Percentiles rank a stretch among this genome's conserved stretches.
Conservation (phyloP, 352 stramenopile genomes). For the Phytophthora litchii region DNA sequence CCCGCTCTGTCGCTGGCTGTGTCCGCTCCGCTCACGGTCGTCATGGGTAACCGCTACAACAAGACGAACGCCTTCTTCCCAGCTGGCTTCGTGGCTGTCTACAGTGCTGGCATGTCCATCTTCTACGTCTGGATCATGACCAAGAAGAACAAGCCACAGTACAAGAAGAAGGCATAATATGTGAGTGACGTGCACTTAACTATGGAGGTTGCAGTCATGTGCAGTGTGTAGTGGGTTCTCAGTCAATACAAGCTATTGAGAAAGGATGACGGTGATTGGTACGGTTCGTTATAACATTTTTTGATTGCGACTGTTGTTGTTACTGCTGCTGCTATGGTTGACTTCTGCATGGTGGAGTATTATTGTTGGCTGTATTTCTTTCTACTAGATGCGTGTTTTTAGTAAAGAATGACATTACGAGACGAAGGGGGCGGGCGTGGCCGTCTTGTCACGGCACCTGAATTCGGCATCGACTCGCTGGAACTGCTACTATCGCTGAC, state of each 20-base stretch:
- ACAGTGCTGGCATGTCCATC: constrained; percentile 75
- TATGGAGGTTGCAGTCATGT: background rate
- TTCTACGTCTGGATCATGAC: constrained; percentile 84
- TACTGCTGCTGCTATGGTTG: constrained; percentile 10
- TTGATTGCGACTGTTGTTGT: background rate
- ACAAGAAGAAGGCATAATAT: constrained; percentile 77
- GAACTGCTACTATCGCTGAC: constrained; percentile 14
- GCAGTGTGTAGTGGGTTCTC: background rate
- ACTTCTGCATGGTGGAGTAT: background rate
- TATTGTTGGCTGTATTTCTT: background rate
- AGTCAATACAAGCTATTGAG: constrained; percentile 11
- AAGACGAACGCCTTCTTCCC: constrained; percentile 80
- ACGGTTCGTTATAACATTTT: constrained; percentile 3
- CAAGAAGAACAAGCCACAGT: constrained; percentile 69
- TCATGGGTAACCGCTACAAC: constrained; percentile 82
- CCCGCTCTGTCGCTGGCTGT: constrained; percentile 69
- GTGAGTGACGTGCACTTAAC: background rate
- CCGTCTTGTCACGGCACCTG: constrained; percentile 2
- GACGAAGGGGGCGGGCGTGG: constrained; percentile 14
- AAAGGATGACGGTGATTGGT: constrained; percentile 1
- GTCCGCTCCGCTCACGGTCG: constrained; percentile 66
- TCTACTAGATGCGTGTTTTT: background rate
- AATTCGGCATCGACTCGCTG: constrained; percentile 11
- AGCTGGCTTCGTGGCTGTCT: constrained; percentile 61
- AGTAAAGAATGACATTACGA: constrained; percentile 26